These are phyloP conservation scores for Nakazawaea wickerhamii DNA, from an alignment of 805 yeast species.

Conservation along the genomic window DNA sequence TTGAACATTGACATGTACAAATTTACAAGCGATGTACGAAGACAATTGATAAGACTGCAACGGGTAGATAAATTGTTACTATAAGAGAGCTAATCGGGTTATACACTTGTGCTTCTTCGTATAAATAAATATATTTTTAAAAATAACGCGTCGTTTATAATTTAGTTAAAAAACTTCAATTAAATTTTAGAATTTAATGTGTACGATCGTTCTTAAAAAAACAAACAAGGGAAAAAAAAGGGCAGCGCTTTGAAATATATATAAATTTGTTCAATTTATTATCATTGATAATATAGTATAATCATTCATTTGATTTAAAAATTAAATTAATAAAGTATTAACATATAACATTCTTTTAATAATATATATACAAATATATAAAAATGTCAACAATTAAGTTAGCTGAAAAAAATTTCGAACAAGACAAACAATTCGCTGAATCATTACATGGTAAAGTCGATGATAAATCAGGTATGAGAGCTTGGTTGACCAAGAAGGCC, in stretches of 20 bases:
- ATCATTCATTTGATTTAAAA: too few relatives aligned
- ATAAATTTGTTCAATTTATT: not conserved
- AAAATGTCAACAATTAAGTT: slow-evolving; percentile 21
- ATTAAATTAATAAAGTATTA: too few relatives aligned
- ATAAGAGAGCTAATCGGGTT: slow-evolving; percentile 5
- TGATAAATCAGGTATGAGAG: slow-evolving; percentile 64
- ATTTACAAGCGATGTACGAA: slow-evolving; percentile 23
- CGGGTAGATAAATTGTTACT: slow-evolving; percentile 2
- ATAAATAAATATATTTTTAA: not conserved
- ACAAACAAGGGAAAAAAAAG: not conserved
- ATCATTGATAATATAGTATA: too few relatives aligned
- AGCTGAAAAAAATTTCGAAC: slow-evolving; percentile 50
- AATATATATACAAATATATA: not conserved
- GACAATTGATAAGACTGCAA: slow-evolving; percentile 17
- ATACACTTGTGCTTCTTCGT: not conserved
- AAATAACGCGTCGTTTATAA: not conserved
- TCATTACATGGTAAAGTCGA: slow-evolving; percentile 81
- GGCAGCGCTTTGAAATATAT: not conserved
- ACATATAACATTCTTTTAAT: too few relatives aligned
- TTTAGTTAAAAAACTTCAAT: too few relatives aligned
- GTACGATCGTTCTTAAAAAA: slow-evolving; percentile 5
- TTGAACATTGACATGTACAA: slow-evolving; percentile 20
- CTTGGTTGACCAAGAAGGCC: slow-evolving; percentile 71
- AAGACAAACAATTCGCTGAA: slow-evolving; percentile 71
- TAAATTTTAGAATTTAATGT: too few relatives aligned